phyloP scores from a whole-genome alignment of 176 grass and related monocot genomes.

The Oryza brachyantha region DNA sequence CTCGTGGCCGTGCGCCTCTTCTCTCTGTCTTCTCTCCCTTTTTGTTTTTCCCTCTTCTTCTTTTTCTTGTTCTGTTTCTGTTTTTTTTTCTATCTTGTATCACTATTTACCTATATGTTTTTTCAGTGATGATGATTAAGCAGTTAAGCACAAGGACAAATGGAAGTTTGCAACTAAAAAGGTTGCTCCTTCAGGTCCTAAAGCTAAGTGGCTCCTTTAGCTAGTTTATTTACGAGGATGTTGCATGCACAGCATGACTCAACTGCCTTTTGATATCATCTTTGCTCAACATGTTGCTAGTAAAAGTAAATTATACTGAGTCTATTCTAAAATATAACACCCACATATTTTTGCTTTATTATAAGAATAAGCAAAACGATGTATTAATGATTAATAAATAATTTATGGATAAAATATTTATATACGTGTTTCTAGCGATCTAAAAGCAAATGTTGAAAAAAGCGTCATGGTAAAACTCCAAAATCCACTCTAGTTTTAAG shows the following conservation, averaged over 20 bases:
- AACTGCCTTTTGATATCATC: background rate
- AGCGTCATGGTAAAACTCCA: too few species aligned
- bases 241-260: background rate
- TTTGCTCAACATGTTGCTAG: background rate
- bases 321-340: too few species aligned
- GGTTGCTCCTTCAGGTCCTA: background rate
- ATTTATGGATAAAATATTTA: too few species aligned
- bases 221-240: background rate
- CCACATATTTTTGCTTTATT: too few species aligned
- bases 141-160: background rate
- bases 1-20: slow-evolving; percentile 10
- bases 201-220: background rate
- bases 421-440: too few species aligned
- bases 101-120: too few species aligned
- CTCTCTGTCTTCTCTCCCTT: background rate
- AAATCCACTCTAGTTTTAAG: too few species aligned
- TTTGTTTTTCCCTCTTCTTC: background rate
- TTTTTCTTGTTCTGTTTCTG: background rate
- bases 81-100: background rate
- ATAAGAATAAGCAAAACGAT: too few species aligned
- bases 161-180: background rate
- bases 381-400: too few species aligned
- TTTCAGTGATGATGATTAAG: background rate
- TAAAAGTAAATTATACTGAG: background rate
- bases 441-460: too few species aligned